These are phyloP conservation scores for Botryotinia convoluta DNA, from an alignment of 2,329 filamentous ascomycete species.

Conservation along the genomic window DNA sequence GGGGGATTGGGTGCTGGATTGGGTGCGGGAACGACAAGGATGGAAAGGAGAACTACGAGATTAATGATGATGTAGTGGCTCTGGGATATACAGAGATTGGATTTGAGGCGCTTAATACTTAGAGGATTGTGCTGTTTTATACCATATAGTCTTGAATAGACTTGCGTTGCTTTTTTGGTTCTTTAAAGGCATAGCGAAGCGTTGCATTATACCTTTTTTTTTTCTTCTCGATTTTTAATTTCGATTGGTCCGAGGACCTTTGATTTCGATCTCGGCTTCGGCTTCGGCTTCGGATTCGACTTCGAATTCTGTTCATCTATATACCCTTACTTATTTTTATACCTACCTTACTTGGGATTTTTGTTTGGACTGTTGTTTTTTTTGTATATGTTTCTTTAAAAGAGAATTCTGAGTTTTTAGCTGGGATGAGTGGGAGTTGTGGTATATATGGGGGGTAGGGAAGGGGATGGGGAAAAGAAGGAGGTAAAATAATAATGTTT, in stretches of 20 bases:
- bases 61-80: constrained; percentile 48
- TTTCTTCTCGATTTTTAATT: not conserved
- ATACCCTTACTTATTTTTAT: not conserved
- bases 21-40: constrained; percentile 33
- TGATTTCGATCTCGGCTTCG: not conserved
- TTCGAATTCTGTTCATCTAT: not conserved
- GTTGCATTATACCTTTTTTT: constrained; percentile 4
- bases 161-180: not conserved
- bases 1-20: constrained; percentile 19
- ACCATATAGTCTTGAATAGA: constrained; percentile 8
- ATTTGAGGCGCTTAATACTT: not conserved
- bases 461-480: not conserved
- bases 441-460: not conserved
- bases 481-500: not conserved
- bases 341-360: no score
- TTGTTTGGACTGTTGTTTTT: no score
- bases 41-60: constrained; percentile 49
- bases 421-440: not conserved
- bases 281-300: not conserved
- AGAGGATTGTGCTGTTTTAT: not conserved
- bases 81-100: not conserved
- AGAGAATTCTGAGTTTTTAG: no score
- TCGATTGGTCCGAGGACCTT: not conserved
- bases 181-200: not conserved
- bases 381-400: no score